Evolutionary conservation across 2,329 filamentous ascomycete species (phyloP), one percentile per base, ranked within the genome.

Genomic region (Acarospora socialis): DNA sequence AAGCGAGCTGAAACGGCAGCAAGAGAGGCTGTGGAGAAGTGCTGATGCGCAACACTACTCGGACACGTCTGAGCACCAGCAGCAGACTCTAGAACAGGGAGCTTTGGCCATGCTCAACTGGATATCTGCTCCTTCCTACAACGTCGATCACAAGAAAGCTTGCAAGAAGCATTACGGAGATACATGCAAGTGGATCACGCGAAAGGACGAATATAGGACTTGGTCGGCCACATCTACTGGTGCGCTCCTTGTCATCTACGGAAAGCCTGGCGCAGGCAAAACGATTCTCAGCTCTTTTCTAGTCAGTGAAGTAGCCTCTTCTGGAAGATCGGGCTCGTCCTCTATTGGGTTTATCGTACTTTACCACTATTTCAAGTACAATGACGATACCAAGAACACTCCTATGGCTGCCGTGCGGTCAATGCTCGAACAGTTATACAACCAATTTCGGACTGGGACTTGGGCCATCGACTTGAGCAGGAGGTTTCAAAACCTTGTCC

Each of bases 211-310:
- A 30, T 34, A 30, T n/a, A 34, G 30, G 27, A 26, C 18, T 14
- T 34, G 32, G 32, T 31, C 32, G 9, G 25, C 7, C 27, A 9
- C 26, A 12, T 15, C 25, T 5, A 23, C 25, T 2, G 25, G 30
- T 12, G 23, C 18, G 5, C 26, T 34, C 5, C 5, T 34, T 4
- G 26, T 34, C 4, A 15, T 34, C 7, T 34, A 34, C 27, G 32
- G 32, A 16, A 23, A 29, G 23, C 32, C 32, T 9, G 26, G 32
- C 3, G 25, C 17, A 10, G 26, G 32, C 14, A 34, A 30, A 20
- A 34, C 32, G 7, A 30, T 34, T 18, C 21, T 34, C 19, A 34
- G 32, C 32, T 34, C 32, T 4, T 34, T 34, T 13, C 15, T 34
- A 7, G 17, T 30, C 19, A 34, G 24, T n/a, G 26, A 18, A 27